A percentile compares a stretch with the other conserved stretches of the same genome.
phyloP scores from a whole-genome alignment of 2,329 filamentous ascomycete species.

The Cyclaneusma minus region DNA sequence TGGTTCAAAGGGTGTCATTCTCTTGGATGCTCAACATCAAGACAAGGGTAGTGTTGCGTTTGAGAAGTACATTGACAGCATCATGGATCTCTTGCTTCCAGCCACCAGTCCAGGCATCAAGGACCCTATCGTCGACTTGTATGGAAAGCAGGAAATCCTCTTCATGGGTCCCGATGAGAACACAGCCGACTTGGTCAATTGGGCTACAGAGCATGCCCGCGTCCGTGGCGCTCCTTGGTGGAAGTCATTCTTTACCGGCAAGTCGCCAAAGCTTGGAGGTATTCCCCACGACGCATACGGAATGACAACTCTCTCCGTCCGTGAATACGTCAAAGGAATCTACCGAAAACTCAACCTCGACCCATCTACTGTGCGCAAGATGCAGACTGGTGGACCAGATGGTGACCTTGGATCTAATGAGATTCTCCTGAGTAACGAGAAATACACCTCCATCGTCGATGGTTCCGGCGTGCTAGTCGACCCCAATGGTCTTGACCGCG shows the following conservation, averaged over 20 bases:
- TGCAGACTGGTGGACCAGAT: constrained; percentile 95
- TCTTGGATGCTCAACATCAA: constrained; percentile 87
- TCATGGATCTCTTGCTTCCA: constrained; percentile 82
- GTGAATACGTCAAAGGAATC: constrained; percentile 90
- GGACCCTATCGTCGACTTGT: constrained; percentile 90
- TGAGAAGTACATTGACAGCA: constrained; percentile 99
- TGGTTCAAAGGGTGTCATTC: constrained; percentile 92
- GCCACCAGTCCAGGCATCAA: constrained; percentile 93
- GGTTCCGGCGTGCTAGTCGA: constrained; percentile 90
- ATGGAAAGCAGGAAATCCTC: constrained; percentile 89
- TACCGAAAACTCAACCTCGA: constrained; percentile 93
- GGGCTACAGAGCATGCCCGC: constrained; percentile 94
- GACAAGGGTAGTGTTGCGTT: constrained; percentile 86
- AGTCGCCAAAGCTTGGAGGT: constrained; percentile 87
- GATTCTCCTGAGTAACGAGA: constrained; percentile 89
- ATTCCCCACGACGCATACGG: constrained; percentile 94
- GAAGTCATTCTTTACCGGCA: constrained; percentile 99
- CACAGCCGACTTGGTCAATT: constrained; percentile 90
- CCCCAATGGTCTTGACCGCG: constrained; percentile 71
- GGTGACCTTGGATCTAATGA: constrained; percentile 96
- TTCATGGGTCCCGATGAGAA: constrained; percentile 99
- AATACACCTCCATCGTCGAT: constrained; percentile 91
- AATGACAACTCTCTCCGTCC: constrained; percentile 94
- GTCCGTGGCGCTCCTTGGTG: constrained; percentile 86
- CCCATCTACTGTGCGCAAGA: constrained; percentile 69